Evolutionary conservation across 768 basidiomycete species (phyloP).

Genomic region (Suillus hirtellus): DNA sequence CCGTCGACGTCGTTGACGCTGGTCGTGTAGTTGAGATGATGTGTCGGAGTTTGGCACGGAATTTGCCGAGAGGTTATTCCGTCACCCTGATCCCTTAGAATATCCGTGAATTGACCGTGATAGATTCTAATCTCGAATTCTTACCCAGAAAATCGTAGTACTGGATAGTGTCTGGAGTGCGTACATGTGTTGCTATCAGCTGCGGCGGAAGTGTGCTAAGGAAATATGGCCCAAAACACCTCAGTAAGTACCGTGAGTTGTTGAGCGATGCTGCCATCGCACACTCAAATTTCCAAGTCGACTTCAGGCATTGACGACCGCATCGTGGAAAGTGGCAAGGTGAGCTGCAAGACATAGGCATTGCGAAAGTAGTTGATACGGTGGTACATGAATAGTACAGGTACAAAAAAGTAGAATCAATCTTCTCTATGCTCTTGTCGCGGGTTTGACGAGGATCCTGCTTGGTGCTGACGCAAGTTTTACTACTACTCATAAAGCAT

Average conservation of each 20-base stretch:
- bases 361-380: background rate
- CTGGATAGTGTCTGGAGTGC: background rate
- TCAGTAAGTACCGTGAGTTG: background rate
- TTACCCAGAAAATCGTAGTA: background rate
- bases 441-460: constrained; percentile 28
- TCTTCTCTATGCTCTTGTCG: constrained; percentile 27
- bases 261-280: background rate
- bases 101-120: no score
- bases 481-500: background rate
- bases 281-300: background rate
- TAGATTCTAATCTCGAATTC: background rate
- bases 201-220: background rate
- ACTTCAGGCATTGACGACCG: background rate
- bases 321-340: background rate
- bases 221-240: background rate
- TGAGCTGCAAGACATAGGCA: background rate
- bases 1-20: constrained; percentile 2
- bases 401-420: background rate
- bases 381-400: constrained; percentile 2
- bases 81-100: no score
- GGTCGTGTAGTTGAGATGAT: constrained; percentile 2
- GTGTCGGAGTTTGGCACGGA: constrained; percentile 5
- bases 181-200: background rate
- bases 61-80: background rate
- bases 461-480: constrained; percentile 24